Conservation (phyloP, 2,329 filamentous ascomycete species). For the Colletotrichum coccodes region DNA sequence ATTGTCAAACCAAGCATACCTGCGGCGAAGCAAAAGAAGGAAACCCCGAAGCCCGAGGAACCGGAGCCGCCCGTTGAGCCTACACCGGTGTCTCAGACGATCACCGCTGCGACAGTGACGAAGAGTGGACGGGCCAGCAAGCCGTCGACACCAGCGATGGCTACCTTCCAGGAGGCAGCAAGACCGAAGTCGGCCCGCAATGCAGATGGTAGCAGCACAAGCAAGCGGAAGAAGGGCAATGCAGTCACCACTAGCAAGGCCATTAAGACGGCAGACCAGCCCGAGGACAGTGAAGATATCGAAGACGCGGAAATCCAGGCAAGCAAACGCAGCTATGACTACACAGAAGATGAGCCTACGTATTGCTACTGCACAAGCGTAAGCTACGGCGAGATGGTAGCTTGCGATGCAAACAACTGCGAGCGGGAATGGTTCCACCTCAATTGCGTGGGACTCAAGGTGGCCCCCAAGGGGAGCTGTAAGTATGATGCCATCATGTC, state of each 20-base stretch:
- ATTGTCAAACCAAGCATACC: slow-evolving; percentile 37
- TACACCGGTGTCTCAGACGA: slow-evolving; percentile 55
- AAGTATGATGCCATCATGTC: slow-evolving; percentile 49
- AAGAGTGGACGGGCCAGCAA: slow-evolving; percentile 75
- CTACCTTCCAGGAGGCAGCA: slow-evolving; percentile 66
- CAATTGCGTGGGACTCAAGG: slow-evolving; percentile 81
- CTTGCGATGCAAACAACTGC: slow-evolving; percentile 79
- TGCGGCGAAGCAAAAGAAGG: slow-evolving; percentile 52
- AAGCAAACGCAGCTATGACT: slow-evolving; percentile 26
- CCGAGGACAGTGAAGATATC: slow-evolving; percentile 49
- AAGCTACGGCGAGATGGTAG: slow-evolving; percentile 87
- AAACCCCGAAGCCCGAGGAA: slow-evolving; percentile 50
- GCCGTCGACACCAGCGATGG: slow-evolving; percentile 71
- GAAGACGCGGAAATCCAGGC: slow-evolving; percentile 71
- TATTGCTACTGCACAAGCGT: slow-evolving; percentile 86
- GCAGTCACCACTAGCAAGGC: slow-evolving; percentile 50
- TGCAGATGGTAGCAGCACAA: slow-evolving; percentile 51
- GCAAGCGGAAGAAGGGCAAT: slow-evolving; percentile 70
- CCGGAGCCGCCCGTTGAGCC: slow-evolving; percentile 42
- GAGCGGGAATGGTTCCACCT: slow-evolving; percentile 86
- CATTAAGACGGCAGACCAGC: slow-evolving; percentile 51
- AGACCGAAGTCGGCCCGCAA: slow-evolving; percentile 65
- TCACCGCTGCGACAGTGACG: slow-evolving; percentile 58
- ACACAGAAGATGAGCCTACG: slow-evolving; percentile 68
- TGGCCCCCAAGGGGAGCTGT: slow-evolving; percentile 81